Evolutionary conservation across 352 stramenopile genomes (phyloP).

Genomic region (Phytophthora tentaculata): DNA sequence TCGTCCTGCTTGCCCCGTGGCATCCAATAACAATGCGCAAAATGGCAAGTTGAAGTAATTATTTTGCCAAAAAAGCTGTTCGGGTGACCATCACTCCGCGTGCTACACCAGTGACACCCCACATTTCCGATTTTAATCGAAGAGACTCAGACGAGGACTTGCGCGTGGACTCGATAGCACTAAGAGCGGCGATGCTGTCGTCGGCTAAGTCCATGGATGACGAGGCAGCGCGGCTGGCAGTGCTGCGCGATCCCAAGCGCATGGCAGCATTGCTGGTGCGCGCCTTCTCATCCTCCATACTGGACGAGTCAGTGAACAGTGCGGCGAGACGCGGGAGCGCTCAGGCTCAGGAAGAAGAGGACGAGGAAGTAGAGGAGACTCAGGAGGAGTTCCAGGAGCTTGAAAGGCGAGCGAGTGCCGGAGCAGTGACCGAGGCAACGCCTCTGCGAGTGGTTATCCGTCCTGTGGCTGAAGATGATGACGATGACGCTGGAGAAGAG

Average conservation of each 20-base stretch:
- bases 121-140: slow-evolving; percentile 31
- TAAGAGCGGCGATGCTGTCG: slow-evolving; percentile 32
- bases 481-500: slow-evolving; percentile 47
- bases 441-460: slow-evolving; percentile 28
- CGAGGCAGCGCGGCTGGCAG: slow-evolving; percentile 28
- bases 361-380: slow-evolving; percentile 40
- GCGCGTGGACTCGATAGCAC: neutral
- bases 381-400: slow-evolving; percentile 40
- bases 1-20: slow-evolving; percentile 15
- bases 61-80: neutral
- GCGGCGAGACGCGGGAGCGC: slow-evolving; percentile 4
- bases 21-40: slow-evolving; percentile 3
- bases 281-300: slow-evolving; percentile 42
- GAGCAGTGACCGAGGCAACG: neutral
- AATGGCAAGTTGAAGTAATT: slow-evolving; percentile 16
- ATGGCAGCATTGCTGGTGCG: slow-evolving; percentile 56
- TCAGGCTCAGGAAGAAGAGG: slow-evolving; percentile 27
- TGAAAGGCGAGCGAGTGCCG: slow-evolving; percentile 13
- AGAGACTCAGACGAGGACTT: slow-evolving; percentile 16
- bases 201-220: slow-evolving; percentile 47
- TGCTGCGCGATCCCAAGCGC: slow-evolving; percentile 50
- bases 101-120: slow-evolving; percentile 16
- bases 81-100: slow-evolving; percentile 23
- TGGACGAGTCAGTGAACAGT: slow-evolving; percentile 12
- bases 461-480: slow-evolving; percentile 32